Percentiles rank a stretch among this genome's conserved stretches.
These are phyloP conservation scores for Syncephalastrum monosporum DNA, from an alignment of 371 early-diverging fungal genomes.

Conservation along the genomic window DNA sequence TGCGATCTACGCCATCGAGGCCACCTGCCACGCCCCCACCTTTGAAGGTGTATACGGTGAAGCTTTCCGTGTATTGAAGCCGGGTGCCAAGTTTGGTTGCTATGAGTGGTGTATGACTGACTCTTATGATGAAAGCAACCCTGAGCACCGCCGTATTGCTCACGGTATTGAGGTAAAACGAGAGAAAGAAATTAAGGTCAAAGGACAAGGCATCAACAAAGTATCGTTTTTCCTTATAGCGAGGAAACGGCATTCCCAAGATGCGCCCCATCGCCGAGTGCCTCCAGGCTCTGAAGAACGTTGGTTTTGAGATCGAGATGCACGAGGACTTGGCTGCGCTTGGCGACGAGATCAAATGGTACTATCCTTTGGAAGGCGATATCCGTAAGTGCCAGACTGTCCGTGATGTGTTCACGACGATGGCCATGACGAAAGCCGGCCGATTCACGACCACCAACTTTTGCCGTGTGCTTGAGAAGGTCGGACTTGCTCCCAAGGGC, in stretches of 20 bases:
- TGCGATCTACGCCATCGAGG: constrained; percentile 92
- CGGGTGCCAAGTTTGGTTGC: constrained; percentile 85
- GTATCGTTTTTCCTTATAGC: constrained; percentile 1
- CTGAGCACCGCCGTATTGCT: constrained; percentile 72
- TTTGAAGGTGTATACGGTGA: constrained; percentile 86
- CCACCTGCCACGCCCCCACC: constrained; percentile 84
- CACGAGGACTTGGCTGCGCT: constrained; percentile 68
- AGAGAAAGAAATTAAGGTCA: neutral
- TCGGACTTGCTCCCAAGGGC: constrained; percentile 83
- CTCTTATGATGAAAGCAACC: constrained; percentile 72
- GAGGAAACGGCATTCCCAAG: constrained; percentile 85
- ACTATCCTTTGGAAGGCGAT: constrained; percentile 73
- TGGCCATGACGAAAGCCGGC: constrained; percentile 56
- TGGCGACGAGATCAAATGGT: constrained; percentile 77
- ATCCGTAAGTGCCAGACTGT: constrained; percentile 53
- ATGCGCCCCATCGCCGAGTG: constrained; percentile 71
- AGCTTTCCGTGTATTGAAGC: constrained; percentile 88
- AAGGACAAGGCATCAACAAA: neutral
- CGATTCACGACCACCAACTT: constrained; percentile 64
- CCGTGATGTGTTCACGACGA: constrained; percentile 58
- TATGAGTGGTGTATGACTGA: constrained; percentile 95
- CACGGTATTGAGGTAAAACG: constrained; percentile 71
- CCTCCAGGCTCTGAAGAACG: constrained; percentile 73
- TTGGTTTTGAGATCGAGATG: constrained; percentile 82
- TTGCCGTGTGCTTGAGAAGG: constrained; percentile 69